Evolutionary conservation across 2,329 filamentous ascomycete genomes (phyloP).

Genomic region (Fusarium nelsonii): DNA sequence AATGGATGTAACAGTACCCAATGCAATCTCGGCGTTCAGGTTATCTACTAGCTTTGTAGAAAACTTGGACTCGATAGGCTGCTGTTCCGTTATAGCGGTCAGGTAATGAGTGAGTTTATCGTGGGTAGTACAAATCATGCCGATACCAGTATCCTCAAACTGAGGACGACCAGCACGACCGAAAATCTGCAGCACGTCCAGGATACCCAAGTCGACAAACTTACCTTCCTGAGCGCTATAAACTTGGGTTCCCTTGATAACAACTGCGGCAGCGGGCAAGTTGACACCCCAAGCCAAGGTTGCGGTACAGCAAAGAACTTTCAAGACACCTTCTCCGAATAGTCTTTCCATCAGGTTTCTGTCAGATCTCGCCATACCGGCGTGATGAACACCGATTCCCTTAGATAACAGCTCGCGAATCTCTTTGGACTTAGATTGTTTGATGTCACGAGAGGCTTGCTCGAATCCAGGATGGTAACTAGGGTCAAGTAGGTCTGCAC

Average conservation of each 20-base stretch:
- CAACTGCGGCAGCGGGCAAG: slow-evolving; percentile 92
- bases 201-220: slow-evolving; percentile 94
- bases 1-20: slow-evolving; percentile 96
- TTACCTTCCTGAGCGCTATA: slow-evolving; percentile 98
- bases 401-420: slow-evolving; percentile 90
- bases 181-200: slow-evolving; percentile 98
- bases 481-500: slow-evolving; percentile 86
- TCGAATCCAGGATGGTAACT: slow-evolving; percentile 82
- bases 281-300: slow-evolving; percentile 99
- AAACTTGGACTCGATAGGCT: slow-evolving; percentile 97
- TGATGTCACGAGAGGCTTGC: slow-evolving; percentile 84
- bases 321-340: slow-evolving; percentile 91
- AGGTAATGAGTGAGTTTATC: slow-evolving; percentile 94
- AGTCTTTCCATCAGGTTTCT: slow-evolving; percentile 95
- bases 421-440: slow-evolving; percentile 85
- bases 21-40: slow-evolving; percentile 90
- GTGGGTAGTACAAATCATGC: slow-evolving; percentile 97
- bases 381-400: slow-evolving; percentile 94
- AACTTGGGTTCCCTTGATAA: slow-evolving; percentile 98
- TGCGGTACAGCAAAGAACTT: slow-evolving; percentile 97
- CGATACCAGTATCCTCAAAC: slow-evolving; percentile 97
- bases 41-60: slow-evolving; percentile 96
- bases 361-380: slow-evolving; percentile 94
- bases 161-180: slow-evolving; percentile 97
- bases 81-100: slow-evolving; percentile 91